A percentile compares a stretch with the other conserved stretches of the same genome.
Evolutionary conservation across 2,329 filamentous ascomycete species (phyloP).

Genomic region (Sarocladiaceae sp.): DNA sequence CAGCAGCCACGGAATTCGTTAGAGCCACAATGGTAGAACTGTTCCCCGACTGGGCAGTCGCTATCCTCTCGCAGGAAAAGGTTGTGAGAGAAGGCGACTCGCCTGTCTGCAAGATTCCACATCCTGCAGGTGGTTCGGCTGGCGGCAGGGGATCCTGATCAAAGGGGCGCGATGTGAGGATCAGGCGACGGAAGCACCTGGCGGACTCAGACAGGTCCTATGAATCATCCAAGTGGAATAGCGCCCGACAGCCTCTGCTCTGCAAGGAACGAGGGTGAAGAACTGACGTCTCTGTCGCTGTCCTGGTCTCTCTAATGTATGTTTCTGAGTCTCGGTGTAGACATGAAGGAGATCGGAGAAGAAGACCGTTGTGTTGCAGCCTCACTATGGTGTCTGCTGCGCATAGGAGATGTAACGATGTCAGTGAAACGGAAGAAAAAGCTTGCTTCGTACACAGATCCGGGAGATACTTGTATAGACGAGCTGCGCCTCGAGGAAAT

Average conservation of each 20-base stretch:
- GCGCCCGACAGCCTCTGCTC: no score
- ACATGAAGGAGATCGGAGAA: no score
- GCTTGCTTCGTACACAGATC: no score
- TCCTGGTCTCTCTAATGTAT: no score
- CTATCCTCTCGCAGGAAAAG: neutral
- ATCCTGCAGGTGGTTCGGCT: neutral
- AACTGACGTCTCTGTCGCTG: no score
- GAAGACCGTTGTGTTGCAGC: no score
- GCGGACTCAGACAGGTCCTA: neutral
- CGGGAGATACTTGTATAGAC: no score
- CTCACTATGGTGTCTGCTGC: no score
- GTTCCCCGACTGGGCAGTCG: neutral
- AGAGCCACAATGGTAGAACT: slow-evolving; percentile 6
- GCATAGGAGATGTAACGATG: no score
- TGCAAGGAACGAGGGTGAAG: no score
- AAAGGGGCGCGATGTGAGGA: neutral
- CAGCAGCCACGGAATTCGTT: slow-evolving; percentile 5
- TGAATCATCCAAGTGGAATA: slow-evolving; percentile 3
- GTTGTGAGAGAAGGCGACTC: neutral
- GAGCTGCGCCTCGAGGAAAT: neutral
- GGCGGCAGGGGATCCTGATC: neutral
- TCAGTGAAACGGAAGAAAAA: no score
- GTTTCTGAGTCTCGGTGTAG: no score
- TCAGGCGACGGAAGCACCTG: neutral
- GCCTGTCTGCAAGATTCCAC: neutral